phyloP scores from a whole-genome alignment of 2,329 filamentous ascomycete genomes.

The Fusarium falciforme region DNA sequence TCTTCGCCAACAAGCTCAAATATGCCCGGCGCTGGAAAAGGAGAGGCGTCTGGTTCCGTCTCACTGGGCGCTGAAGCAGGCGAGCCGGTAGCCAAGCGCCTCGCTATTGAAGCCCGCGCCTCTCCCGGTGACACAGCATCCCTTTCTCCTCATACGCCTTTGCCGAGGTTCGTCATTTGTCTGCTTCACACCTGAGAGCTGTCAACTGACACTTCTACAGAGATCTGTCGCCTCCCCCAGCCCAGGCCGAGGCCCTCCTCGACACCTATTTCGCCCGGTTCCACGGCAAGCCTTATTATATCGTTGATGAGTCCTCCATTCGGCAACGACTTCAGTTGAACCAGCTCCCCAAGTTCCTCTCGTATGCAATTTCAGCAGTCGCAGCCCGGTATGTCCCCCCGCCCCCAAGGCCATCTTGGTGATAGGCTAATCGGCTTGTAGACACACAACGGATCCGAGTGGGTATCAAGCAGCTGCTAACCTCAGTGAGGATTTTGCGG shows the following conservation, averaged over 20 bases:
- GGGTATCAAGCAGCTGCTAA: constrained; percentile 75
- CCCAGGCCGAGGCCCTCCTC: constrained; percentile 72
- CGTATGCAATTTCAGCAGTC: constrained; percentile 70
- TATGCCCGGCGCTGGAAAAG: constrained; percentile 27
- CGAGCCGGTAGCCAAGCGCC: constrained; percentile 56
- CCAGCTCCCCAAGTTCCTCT: constrained; percentile 68
- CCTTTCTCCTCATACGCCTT: constrained; percentile 43
- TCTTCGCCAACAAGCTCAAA: constrained; percentile 40
- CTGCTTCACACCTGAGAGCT: background rate
- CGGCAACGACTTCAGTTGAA: constrained; percentile 77
- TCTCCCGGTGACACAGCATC: constrained; percentile 41
- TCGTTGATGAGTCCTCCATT: constrained; percentile 81
- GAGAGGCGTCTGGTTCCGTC: constrained; percentile 42
- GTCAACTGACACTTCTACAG: constrained; percentile 46
- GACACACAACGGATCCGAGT: constrained; percentile 76
- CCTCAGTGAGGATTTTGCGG: constrained; percentile 78
- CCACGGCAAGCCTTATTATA: constrained; percentile 84
- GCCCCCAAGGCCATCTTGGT: background rate
- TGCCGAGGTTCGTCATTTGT: constrained; percentile 32
- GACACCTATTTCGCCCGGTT: constrained; percentile 84
- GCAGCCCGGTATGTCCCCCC: constrained; percentile 64
- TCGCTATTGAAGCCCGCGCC: constrained; percentile 51
- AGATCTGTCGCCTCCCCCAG: constrained; percentile 57
- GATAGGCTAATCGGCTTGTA: constrained; percentile 20
- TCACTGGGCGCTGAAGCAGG: constrained; percentile 31